Percentiles rank a stretch among this genome's conserved stretches.
Conservation (phyloP, 495 filamentous ascomycete species). For the Penicillium coffeae region DNA sequence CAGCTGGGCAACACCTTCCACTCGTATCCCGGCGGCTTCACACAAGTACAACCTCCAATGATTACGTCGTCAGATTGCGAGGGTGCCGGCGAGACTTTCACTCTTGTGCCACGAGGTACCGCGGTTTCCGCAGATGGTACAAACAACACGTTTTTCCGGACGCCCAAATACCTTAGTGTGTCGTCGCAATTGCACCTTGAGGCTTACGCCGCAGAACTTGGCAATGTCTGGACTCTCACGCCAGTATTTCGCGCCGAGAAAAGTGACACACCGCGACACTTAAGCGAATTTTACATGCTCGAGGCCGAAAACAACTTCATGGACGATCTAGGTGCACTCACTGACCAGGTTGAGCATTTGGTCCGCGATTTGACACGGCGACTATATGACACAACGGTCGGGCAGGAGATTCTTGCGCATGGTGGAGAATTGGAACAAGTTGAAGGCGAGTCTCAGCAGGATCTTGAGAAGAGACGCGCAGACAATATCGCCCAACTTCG, state of each 20-base stretch:
- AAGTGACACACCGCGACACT: conserved; percentile 89
- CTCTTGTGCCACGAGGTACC: conserved; percentile 48
- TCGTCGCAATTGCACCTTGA: conserved; percentile 94
- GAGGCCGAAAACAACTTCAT: conserved; percentile 85
- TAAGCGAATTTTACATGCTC: conserved; percentile 99
- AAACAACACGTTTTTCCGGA: conserved; percentile 65
- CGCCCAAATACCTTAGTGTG: conserved; percentile 91
- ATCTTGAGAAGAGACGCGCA: neutral
- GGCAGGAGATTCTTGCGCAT: conserved; percentile 57
- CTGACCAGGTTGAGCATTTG: conserved; percentile 75
- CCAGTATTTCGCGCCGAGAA: conserved; percentile 92
- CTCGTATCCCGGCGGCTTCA: conserved; percentile 56
- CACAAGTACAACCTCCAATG: conserved; percentile 87
- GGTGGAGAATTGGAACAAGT: conserved; percentile 30
- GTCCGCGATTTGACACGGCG: conserved; percentile 56
- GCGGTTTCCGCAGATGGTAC: conserved; percentile 22
- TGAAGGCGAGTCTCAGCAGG: conserved; percentile 21
- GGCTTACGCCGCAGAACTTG: conserved; percentile 81
- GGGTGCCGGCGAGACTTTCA: conserved; percentile 94
- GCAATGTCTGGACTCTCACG: conserved; percentile 89
- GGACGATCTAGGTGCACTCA: conserved; percentile 62
- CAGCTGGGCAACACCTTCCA: conserved; percentile 70
- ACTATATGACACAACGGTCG: conserved; percentile 53
- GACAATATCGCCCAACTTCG: conserved; percentile 37
- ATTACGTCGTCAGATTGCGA: conserved; percentile 98